These are phyloP conservation scores for Poa pratensis DNA, from an alignment of 176 grass and related monocot species.

Conservation along the genomic window DNA sequence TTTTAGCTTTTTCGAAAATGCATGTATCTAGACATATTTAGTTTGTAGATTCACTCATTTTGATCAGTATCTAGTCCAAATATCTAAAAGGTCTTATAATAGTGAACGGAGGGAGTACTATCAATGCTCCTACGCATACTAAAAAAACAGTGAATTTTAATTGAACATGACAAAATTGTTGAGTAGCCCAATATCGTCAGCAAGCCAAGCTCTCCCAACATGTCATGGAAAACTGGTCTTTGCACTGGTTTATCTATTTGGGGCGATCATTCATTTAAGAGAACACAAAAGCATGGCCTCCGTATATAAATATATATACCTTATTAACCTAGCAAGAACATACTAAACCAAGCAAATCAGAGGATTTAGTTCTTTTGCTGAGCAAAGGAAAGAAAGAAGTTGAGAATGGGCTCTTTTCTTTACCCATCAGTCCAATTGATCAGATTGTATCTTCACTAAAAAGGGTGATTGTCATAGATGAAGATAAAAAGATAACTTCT, in stretches of 20 bases:
- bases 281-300: not conserved
- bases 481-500: not conserved
- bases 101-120: too few relatives aligned
- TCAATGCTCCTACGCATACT: not conserved
- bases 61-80: too few relatives aligned
- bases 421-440: not conserved
- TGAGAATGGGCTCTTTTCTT: not conserved
- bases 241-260: not conserved
- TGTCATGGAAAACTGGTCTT: not conserved
- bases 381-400: not conserved
- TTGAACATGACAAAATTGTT: slow-evolving; percentile 24
- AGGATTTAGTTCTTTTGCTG: slow-evolving; percentile 25
- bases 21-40: too few relatives aligned
- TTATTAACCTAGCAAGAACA: not conserved
- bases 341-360: slow-evolving; percentile 1
- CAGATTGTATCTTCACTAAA: not conserved
- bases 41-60: too few relatives aligned
- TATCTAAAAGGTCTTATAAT: too few relatives aligned
- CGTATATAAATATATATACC: not conserved
- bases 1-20: too few relatives aligned
- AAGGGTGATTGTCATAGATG: not conserved
- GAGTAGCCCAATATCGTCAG: slow-evolving; percentile 17
- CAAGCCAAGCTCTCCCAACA: slow-evolving; percentile 22
- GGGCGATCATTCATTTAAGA: slow-evolving; percentile 2
- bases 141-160: slow-evolving; percentile 15